Conservation (phyloP, 2,329 filamentous ascomycete species). For the Cytospora leucostoma region DNA sequence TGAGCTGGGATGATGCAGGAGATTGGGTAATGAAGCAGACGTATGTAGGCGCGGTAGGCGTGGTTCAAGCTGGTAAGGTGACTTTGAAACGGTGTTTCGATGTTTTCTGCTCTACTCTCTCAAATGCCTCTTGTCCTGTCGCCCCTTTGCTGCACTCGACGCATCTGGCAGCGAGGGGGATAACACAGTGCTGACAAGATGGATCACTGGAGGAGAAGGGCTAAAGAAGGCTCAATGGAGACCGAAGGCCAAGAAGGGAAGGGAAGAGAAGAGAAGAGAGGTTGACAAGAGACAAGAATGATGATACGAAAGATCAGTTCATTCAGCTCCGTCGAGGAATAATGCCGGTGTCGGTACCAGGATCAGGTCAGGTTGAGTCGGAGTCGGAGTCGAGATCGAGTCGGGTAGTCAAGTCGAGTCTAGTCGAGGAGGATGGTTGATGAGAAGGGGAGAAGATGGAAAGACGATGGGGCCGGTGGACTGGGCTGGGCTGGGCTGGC, state of each 20-base stretch:
- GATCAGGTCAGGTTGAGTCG: background rate
- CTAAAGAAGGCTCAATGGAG: constrained; percentile 1
- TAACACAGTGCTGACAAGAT: constrained; percentile 7
- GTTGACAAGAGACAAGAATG: background rate
- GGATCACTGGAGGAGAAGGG: constrained; percentile 1
- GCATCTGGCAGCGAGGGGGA: constrained; percentile 16
- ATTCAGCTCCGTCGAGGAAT: constrained; percentile 6
- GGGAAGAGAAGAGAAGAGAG: background rate
- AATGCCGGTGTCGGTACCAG: background rate
- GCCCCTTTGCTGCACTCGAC: constrained; percentile 16
- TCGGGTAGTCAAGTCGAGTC: background rate
- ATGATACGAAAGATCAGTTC: background rate
- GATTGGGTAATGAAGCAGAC: constrained; percentile 13
- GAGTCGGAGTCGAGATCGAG: background rate
- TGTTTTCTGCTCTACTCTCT: constrained; percentile 8
- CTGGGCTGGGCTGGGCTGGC: background rate
- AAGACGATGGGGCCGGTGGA: background rate
- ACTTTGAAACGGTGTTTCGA: constrained; percentile 5
- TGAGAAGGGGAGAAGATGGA: constrained; percentile 1
- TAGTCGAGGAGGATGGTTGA: background rate
- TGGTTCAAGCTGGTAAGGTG: background rate
- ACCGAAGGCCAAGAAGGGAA: background rate
- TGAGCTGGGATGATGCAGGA: constrained; percentile 25
- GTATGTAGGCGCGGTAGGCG: constrained; percentile 3
- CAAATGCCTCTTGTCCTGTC: constrained; percentile 9